Evolutionary conservation across 768 basidiomycete genomes (phyloP).

Genomic region (Suillus hirtellus): DNA sequence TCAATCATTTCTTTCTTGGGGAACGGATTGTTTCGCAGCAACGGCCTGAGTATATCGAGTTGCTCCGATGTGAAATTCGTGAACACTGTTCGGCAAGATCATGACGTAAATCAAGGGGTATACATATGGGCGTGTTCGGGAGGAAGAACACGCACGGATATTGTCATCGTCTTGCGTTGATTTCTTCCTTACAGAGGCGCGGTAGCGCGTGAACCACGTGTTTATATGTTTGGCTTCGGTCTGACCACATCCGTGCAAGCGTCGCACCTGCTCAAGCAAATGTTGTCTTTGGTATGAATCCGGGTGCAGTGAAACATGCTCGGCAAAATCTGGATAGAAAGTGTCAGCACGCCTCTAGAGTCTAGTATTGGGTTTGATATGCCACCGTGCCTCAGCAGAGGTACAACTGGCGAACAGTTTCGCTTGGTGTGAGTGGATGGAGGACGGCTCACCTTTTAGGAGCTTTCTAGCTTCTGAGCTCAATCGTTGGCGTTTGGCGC

Average conservation of each 20-base stretch:
- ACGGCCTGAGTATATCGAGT: conserved; percentile 22
- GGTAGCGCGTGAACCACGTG: conserved; percentile 24
- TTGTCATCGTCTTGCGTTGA: conserved; percentile 23
- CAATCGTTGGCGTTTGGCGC: neutral
- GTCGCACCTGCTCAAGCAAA: neutral
- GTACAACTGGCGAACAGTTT: neutral
- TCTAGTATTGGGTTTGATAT: neutral
- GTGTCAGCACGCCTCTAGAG: neutral
- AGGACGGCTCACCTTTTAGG: neutral
- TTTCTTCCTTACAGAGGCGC: neutral
- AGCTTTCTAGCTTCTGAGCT: neutral
- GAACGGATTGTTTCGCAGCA: conserved; percentile 17
- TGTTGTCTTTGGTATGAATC: neutral
- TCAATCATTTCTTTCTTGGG: conserved; percentile 25
- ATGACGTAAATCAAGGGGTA: conserved; percentile 9
- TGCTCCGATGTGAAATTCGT: conserved; percentile 25
- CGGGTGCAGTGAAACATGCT: neutral
- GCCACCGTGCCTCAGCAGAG: neutral
- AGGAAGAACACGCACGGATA: conserved; percentile 23
- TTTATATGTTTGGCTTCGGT: neutral
- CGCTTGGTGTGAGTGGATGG: neutral
- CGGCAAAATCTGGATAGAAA: conserved; percentile 3
- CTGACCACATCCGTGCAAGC: neutral
- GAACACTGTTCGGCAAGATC: conserved; percentile 23
- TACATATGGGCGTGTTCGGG: conserved; percentile 1